Conservation (phyloP, 2,329 filamentous ascomycete species). For the Zasmidium citrigriseum region DNA sequence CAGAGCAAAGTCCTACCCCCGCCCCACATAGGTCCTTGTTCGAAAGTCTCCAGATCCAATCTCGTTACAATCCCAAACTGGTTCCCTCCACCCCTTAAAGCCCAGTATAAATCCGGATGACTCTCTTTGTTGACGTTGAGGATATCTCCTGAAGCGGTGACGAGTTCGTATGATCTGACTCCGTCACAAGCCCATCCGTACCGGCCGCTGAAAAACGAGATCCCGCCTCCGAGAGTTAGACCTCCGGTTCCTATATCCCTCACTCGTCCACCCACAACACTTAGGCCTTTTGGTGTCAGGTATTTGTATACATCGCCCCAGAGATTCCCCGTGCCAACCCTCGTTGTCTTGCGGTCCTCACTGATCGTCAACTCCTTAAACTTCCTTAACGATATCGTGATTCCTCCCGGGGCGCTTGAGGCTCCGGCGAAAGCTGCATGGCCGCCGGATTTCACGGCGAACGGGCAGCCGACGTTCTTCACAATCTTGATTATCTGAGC, state of each 20-base stretch:
- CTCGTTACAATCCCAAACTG: constrained; percentile 35
- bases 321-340: constrained; percentile 19
- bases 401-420: constrained; percentile 28
- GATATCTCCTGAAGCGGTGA: constrained; percentile 26
- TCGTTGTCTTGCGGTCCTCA: constrained; percentile 8
- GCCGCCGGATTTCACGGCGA: constrained; percentile 33
- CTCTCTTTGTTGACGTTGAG: constrained; percentile 25
- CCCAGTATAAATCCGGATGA: constrained; percentile 28
- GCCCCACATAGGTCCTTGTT: constrained; percentile 16
- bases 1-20: constrained; percentile 3
- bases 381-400: constrained; percentile 27
- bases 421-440: constrained; percentile 27
- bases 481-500: constrained; percentile 10
- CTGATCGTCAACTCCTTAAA: constrained; percentile 23
- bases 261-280: constrained; percentile 28
- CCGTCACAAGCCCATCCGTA: constrained; percentile 31
- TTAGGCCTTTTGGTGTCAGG: constrained; percentile 19
- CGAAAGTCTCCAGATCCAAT: constrained; percentile 26
- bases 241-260: constrained; percentile 32
- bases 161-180: constrained; percentile 30
- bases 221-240: constrained; percentile 32
- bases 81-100: constrained; percentile 28
- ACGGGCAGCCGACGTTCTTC: constrained; percentile 21
- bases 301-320: constrained; percentile 24
- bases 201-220: constrained; percentile 30